phyloP scores from a whole-genome alignment of 371 early-diverging fungal species.

The Rhizopus sp. region DNA sequence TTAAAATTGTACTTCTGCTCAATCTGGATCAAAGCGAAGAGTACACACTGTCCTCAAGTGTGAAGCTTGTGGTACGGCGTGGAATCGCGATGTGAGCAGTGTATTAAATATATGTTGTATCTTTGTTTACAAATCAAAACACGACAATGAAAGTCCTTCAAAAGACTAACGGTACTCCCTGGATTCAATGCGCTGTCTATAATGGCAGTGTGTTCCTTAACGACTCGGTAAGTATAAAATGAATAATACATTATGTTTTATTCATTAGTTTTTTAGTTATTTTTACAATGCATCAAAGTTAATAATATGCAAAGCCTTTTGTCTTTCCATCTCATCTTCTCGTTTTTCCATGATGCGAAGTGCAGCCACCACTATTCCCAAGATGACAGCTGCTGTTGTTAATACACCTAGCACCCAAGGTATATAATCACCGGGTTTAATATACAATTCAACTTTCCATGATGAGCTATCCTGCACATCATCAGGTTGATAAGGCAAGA shows the following conservation, averaged over 20 bases:
- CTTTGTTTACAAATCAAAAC: no score
- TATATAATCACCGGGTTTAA: slow-evolving; percentile 82
- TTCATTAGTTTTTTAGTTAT: slow-evolving; percentile 1
- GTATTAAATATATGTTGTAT: no score
- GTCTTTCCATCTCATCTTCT: slow-evolving; percentile 77
- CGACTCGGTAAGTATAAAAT: no score
- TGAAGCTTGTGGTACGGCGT: no score
- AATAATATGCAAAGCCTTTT: slow-evolving; percentile 76
- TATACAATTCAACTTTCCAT: slow-evolving; percentile 87
- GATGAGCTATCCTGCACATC: slow-evolving; percentile 51
- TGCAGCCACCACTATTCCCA: slow-evolving; percentile 69
- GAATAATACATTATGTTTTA: neutral
- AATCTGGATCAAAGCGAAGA: no score
- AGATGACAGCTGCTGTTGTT: slow-evolving; percentile 58
- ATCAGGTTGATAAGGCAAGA: slow-evolving; percentile 79
- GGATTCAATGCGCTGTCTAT: no score
- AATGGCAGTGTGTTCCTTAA: no score
- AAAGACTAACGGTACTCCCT: no score
- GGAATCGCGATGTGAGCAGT: no score
- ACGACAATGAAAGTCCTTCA: no score
- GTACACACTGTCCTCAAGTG: no score
- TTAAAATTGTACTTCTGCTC: no score
- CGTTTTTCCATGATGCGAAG: slow-evolving; percentile 80
- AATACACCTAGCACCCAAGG: slow-evolving; percentile 76
- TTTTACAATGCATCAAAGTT: slow-evolving; percentile 89